Percentiles rank a stretch among this genome's conserved stretches.
These are phyloP conservation scores for Xanthoconium stramineum DNA, from an alignment of 768 basidiomycete species.

Conservation along the genomic window DNA sequence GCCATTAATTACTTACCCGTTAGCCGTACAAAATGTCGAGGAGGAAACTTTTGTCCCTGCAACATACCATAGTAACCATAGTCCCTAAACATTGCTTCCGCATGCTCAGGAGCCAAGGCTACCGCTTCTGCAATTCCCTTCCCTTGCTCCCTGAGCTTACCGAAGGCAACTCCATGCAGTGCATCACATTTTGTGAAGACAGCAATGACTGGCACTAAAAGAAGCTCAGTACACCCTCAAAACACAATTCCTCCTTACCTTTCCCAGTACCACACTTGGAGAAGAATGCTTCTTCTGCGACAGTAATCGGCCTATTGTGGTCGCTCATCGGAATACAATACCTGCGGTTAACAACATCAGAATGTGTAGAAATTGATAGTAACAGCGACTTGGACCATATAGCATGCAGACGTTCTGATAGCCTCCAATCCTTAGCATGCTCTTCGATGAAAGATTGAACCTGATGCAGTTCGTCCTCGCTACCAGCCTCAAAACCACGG, in stretches of 20 bases:
- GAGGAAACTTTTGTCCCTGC: neutral
- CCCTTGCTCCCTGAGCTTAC: slow-evolving; percentile 7
- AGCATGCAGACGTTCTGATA: slow-evolving; percentile 32
- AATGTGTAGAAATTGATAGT: slow-evolving; percentile 1
- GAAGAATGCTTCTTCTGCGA: slow-evolving; percentile 33
- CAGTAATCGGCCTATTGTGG: slow-evolving; percentile 19
- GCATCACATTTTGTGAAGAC: slow-evolving; percentile 40
- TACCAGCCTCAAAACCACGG: slow-evolving; percentile 38
- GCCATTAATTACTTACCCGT: neutral
- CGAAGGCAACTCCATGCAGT: slow-evolving; percentile 21
- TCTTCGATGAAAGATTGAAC: slow-evolving; percentile 33
- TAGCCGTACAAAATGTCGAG: neutral
- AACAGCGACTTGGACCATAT: slow-evolving; percentile 30
- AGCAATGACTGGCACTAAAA: slow-evolving; percentile 36
- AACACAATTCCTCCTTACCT: neutral
- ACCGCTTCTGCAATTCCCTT: neutral
- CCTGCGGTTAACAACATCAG: slow-evolving; percentile 23
- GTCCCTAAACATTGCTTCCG: neutral
- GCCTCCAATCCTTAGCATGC: slow-evolving; percentile 13
- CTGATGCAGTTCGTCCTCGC: slow-evolving; percentile 24
- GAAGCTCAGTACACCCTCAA: neutral
- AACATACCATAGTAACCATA: neutral
- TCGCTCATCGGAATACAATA: slow-evolving; percentile 36
- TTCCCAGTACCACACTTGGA: slow-evolving; percentile 12
- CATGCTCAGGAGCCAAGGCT: slow-evolving; percentile 10